These are phyloP conservation scores for Citropsis articulata DNA, from an alignment of 345 rosid species.

Conservation along the genomic window DNA sequence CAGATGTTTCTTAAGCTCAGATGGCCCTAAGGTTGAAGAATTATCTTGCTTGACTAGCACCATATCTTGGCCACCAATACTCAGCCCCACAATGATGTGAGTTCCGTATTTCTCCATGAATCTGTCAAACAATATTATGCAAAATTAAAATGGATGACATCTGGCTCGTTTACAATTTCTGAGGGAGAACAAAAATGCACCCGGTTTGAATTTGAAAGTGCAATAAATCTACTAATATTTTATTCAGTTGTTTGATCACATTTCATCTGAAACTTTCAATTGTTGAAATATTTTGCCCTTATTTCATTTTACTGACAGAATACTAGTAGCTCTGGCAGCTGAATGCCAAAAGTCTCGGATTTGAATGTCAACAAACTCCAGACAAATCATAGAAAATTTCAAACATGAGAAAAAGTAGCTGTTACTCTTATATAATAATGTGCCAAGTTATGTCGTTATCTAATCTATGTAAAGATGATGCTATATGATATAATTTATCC, in stretches of 20 bases:
- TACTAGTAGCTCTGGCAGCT: neutral
- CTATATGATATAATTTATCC: too few relatives aligned
- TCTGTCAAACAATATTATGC: conserved; percentile 32
- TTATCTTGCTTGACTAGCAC: conserved; percentile 68
- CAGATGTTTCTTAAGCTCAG: conserved; percentile 60
- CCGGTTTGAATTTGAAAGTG: neutral
- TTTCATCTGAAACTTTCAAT: neutral
- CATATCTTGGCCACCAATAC: conserved; percentile 80
- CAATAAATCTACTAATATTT: neutral
- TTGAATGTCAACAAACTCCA: neutral
- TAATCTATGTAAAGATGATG: too few relatives aligned
- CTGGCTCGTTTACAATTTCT: neutral
- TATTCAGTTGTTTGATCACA: neutral
- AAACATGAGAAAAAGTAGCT: neutral
- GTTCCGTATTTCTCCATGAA: conserved; percentile 91
- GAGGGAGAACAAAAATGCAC: neutral
- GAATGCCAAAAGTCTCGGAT: neutral
- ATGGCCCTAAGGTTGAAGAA: conserved; percentile 49
- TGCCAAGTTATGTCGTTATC: neutral
- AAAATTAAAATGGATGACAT: neutral
- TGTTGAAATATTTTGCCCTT: neutral
- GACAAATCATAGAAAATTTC: neutral
- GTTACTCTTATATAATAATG: neutral
- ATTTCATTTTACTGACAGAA: neutral
- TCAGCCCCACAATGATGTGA: conserved; percentile 70